Evolutionary conservation across 2,329 filamentous ascomycete genomes (phyloP), one percentile per base, ranked within the genome.

Genomic region (Cladophialophora exuberans): DNA sequence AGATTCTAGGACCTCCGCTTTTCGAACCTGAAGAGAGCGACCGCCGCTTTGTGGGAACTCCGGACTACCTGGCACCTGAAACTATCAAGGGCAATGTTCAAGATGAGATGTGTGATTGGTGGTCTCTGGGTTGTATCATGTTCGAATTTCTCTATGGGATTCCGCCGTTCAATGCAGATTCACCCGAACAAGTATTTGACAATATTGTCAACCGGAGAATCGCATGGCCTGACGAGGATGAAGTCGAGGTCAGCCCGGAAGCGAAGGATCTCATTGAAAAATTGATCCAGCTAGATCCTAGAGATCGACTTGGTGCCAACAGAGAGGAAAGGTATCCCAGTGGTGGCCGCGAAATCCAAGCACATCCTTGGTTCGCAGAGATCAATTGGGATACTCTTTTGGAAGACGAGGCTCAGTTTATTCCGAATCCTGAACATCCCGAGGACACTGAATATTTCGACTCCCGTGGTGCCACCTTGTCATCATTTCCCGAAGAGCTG

Each of bases 401-500:
- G n/a, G 87, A 97, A 67, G 93, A 97, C 61, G 92, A 97, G 67
- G 91, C 95, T 3, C 90, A 96, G 56, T 99, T 99, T 69, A 88
- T 99, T 9, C 94, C 94, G 0, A 88, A 89, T 35, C 87, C 89
- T 1, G 90, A 96, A 67, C 93, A 99, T 64, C 92, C 90, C 0
- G 94, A 99, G 70, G 93, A 99, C 67, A 99, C 94, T 0, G 95
- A 99, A 68, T 99, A 99, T 68, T 99, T 99, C 65, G 94, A 99
- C 73, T 76, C 90, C 18, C 84, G 94, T 62, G 94, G 94, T 23
- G 94, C 94, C 13, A 95, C 91, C 1, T 80, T 97, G 62, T 90
- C 96, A 66, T 89, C 89, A 2, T 99, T 99, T 70, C 86, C 88
- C 1, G 91, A 96, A 60, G 94, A 99, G 69, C 87, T 97, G 66